phyloP scores from a whole-genome alignment of 139 green algal species.

The Ettlia oleoabundans region DNA sequence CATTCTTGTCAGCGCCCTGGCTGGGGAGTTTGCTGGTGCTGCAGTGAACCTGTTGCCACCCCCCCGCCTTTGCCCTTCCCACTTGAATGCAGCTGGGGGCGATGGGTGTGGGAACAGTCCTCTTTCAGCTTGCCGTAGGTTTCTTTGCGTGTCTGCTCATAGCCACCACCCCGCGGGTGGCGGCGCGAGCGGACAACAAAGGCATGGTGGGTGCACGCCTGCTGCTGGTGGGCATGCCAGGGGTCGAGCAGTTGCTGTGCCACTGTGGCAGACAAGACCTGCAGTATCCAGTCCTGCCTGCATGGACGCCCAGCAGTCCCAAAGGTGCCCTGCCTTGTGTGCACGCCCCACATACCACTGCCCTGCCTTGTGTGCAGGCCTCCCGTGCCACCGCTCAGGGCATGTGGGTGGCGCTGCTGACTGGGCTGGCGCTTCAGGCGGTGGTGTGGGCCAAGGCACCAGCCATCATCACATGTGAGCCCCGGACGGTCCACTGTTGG shows the following conservation, averaged over 20 bases:
- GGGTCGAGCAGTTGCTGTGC: no score
- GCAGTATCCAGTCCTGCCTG: no score
- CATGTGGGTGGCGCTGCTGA: conserved; percentile 42
- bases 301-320: no score
- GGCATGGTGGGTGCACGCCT: conserved; percentile 20
- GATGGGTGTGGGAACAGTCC: conserved; percentile 41
- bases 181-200: conserved; percentile 10
- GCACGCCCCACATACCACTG: no score
- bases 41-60: no score
- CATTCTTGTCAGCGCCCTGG: no score
- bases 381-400: conserved; percentile 34
- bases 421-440: conserved; percentile 26
- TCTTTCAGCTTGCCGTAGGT: conserved; percentile 50
- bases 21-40: no score
- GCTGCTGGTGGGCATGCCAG: no score
- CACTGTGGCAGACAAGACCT: no score
- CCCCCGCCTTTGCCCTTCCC: background rate
- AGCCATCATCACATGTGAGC: conserved; percentile 14
- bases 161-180: conserved; percentile 44
- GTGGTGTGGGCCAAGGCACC: conserved; percentile 28
- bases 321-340: no score
- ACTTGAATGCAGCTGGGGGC: conserved; percentile 34
- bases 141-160: conserved; percentile 43
- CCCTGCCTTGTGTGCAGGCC: conserved; percentile 1
- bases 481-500: no score